phyloP scores from a whole-genome alignment of 2,329 filamentous ascomycete genomes.

The Ceratocystis cacaofunesta region DNA sequence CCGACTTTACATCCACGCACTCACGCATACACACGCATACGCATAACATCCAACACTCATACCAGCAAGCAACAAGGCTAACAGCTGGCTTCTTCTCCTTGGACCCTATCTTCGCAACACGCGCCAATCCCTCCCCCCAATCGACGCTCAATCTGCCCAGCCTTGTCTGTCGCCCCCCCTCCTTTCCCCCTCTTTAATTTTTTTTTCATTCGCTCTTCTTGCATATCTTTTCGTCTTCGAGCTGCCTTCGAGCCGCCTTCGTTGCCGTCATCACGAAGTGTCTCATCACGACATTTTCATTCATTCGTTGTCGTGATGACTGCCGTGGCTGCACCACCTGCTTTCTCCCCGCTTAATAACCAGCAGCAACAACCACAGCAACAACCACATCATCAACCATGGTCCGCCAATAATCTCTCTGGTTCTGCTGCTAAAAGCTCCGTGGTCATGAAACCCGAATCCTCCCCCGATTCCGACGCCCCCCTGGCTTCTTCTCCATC shows the following conservation, averaged over 20 bases:
- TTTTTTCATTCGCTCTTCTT: background rate
- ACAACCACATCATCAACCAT: slow-evolving; percentile 19
- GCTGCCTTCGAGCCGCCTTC: slow-evolving; percentile 1
- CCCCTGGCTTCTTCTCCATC: slow-evolving; percentile 12
- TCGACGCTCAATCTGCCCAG: background rate
- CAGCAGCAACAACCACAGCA: slow-evolving; percentile 28
- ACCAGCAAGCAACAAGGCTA: too few species aligned
- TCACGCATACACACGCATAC: too few species aligned
- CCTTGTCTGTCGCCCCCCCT: background rate
- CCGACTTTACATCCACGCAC: too few species aligned
- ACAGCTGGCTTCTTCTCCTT: background rate
- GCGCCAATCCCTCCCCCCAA: background rate
- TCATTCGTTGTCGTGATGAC: slow-evolving; percentile 34
- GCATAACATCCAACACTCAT: too few species aligned
- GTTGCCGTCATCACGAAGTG: background rate
- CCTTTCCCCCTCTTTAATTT: background rate
- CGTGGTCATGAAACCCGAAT: background rate
- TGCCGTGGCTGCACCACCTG: slow-evolving; percentile 51
- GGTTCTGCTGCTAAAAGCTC: slow-evolving; percentile 5
- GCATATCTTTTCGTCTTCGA: background rate
- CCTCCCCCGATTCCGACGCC: background rate
- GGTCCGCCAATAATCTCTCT: slow-evolving; percentile 21
- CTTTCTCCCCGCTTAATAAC: slow-evolving; percentile 47
- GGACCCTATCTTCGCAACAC: background rate
- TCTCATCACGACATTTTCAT: slow-evolving; percentile 7